phyloP scores from a whole-genome alignment of 257 asterid genomes.

The Solanum okadae region DNA sequence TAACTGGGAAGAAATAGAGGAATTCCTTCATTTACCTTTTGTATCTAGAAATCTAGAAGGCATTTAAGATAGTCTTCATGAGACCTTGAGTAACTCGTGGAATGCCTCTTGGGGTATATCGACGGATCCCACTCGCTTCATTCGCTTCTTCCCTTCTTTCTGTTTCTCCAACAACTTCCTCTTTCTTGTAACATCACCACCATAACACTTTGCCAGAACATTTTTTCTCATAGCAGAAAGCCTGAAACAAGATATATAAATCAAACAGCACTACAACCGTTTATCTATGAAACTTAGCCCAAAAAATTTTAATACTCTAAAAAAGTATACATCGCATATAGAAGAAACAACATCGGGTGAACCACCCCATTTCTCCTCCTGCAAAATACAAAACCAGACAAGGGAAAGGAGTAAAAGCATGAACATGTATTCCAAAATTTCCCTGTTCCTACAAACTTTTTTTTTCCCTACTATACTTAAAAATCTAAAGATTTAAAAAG shows the following conservation, averaged over 20 bases:
- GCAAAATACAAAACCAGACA: background rate
- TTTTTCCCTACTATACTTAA: background rate
- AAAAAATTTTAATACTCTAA: background rate
- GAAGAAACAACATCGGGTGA: background rate
- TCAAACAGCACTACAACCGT: background rate
- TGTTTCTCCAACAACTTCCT: constrained; percentile 88
- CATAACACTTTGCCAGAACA: constrained; percentile 92
- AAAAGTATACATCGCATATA: no score
- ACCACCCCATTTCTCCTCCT: background rate
- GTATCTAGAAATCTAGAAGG: background rate
- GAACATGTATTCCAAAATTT: background rate
- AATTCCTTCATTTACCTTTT: background rate
- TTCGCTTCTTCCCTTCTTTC: constrained; percentile 97
- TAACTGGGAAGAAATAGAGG: background rate
- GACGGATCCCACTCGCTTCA: constrained; percentile 95
- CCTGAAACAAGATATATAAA: constrained; percentile 20
- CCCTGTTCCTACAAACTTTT: background rate
- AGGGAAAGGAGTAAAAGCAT: background rate
- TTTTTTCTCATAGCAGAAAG: constrained; percentile 92
- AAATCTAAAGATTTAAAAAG: background rate
- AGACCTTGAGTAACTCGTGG: constrained; percentile 71
- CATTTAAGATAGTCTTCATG: constrained; percentile 24
- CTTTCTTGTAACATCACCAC: constrained; percentile 85
- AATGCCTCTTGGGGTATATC: constrained; percentile 99
- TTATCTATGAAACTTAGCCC: background rate